Conservation (phyloP, 352 stramenopile species). For the Globisporangium radiosum region DNA sequence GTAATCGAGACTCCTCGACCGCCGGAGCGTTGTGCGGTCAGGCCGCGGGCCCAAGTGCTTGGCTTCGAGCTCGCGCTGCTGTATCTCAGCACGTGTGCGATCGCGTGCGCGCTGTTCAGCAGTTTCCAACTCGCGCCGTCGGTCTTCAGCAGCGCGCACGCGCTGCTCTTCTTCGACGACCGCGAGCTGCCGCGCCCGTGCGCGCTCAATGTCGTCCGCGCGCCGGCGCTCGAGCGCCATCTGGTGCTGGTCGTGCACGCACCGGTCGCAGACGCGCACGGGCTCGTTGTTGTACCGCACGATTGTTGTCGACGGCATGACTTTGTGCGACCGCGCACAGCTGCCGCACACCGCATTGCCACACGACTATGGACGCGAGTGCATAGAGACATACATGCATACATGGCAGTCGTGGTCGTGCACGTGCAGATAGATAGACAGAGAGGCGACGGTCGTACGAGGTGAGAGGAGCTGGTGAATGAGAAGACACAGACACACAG, state of each 20-base stretch:
- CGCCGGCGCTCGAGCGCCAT: conserved; percentile 65
- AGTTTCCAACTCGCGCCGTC: conserved; percentile 39
- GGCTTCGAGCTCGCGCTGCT: conserved; percentile 41
- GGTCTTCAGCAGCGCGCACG: conserved; percentile 43
- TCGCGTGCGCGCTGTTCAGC: conserved; percentile 34
- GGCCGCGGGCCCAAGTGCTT: conserved; percentile 54
- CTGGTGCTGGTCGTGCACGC: conserved; percentile 69
- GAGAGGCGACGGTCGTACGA: no score
- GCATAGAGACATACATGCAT: conserved; percentile 1
- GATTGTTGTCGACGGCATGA: conserved; percentile 57
- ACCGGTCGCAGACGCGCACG: conserved; percentile 76
- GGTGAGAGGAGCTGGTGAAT: no score
- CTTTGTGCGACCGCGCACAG: conserved; percentile 71
- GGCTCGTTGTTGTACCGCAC: conserved; percentile 74
- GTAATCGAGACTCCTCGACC: conserved; percentile 31
- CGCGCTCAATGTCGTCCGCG: conserved; percentile 61
- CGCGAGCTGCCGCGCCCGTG: conserved; percentile 60
- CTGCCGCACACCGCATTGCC: conserved; percentile 73
- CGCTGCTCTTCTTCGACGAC: conserved; percentile 64
- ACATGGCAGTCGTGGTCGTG: background rate
- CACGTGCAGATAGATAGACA: background rate
- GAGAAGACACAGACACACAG: no score
- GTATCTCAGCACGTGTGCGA: conserved; percentile 29
- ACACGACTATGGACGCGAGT: conserved; percentile 37
- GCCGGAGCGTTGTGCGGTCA: conserved; percentile 31